Evolutionary conservation across 2,329 filamentous ascomycete species (phyloP).

Genomic region (Kalmusia sp.): DNA sequence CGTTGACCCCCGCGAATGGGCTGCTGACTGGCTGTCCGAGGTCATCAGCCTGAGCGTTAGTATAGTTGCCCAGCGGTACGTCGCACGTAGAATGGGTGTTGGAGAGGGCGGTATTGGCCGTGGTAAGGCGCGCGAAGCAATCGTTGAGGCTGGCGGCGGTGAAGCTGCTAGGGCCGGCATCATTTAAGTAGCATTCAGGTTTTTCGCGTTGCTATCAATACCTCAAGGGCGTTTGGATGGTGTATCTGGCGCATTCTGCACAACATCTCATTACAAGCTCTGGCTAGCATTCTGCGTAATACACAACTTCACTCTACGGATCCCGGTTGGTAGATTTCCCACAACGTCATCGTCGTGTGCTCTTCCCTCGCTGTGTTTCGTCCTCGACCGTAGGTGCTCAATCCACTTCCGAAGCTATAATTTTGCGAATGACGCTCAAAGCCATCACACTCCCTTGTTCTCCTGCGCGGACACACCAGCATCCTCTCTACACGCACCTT

Average conservation of each 20-base stretch:
- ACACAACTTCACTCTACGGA: too few relatives aligned
- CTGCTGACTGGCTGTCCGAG: slow-evolving; percentile 97
- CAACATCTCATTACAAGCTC: background rate
- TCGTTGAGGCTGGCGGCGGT: slow-evolving; percentile 64
- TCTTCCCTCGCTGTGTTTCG: too few relatives aligned
- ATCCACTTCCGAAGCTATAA: too few relatives aligned
- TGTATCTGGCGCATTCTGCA: background rate
- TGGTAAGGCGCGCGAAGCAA: slow-evolving; percentile 62
- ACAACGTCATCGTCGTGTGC: background rate
- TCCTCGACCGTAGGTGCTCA: too few relatives aligned
- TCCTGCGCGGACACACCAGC: too few relatives aligned
- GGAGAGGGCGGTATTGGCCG: slow-evolving; percentile 75
- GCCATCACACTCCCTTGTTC: too few relatives aligned
- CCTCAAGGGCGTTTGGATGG: slow-evolving; percentile 8
- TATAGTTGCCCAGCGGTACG: slow-evolving; percentile 91
- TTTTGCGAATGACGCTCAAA: too few relatives aligned
- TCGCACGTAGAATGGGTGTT: slow-evolving; percentile 93
- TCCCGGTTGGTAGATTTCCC: too few relatives aligned
- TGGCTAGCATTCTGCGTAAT: too few relatives aligned
- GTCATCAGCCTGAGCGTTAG: slow-evolving; percentile 78
- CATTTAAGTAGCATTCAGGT: slow-evolving; percentile 26
- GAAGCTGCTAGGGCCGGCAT: slow-evolving; percentile 65
- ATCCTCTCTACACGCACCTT: too few relatives aligned
- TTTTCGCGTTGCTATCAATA: slow-evolving; percentile 4
- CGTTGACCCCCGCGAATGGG: slow-evolving; percentile 95